A percentile compares a stretch with the other conserved stretches of the same genome.
phyloP scores from a whole-genome alignment of 2,329 filamentous ascomycete genomes.

The Hawksworthiomyces lignivorus region DNA sequence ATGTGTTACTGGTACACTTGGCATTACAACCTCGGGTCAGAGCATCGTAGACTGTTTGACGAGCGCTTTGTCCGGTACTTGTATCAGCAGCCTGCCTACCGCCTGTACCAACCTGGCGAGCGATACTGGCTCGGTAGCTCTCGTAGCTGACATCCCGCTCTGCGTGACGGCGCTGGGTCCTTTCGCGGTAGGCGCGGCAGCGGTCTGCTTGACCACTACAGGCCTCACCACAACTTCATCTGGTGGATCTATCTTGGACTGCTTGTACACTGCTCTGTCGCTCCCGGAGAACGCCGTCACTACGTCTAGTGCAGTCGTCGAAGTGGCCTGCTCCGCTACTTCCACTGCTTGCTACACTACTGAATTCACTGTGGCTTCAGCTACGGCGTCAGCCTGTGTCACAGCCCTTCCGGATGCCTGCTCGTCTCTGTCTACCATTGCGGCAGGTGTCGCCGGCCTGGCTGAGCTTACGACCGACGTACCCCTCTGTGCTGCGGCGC shows the following conservation, averaged over 20 bases:
- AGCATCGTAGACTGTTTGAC: background rate
- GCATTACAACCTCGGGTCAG: background rate
- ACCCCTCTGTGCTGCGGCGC: background rate
- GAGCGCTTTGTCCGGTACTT: background rate
- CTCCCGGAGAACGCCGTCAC: no score
- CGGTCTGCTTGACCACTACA: conserved; percentile 9
- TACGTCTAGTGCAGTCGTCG: no score
- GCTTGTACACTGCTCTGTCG: no score
- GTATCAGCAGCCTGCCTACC: conserved; percentile 10
- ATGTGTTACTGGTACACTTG: background rate
- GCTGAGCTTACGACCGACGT: background rate
- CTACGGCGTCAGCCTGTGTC: no score
- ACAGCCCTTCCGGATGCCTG: no score
- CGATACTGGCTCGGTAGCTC: background rate
- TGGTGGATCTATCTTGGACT: no score
- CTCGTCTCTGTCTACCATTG: no score
- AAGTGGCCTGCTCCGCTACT: no score
- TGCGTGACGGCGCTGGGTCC: conserved; percentile 11
- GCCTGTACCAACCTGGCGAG: conserved; percentile 6
- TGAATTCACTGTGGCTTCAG: no score
- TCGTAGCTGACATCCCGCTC: conserved; percentile 5
- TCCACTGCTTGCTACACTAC: no score
- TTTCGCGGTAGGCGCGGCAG: conserved; percentile 6
- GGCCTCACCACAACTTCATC: background rate
- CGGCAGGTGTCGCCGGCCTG: no score